Evolutionary conservation across 371 early-diverging fungal genomes (phyloP).

Genomic region (Massospora cicadina): DNA sequence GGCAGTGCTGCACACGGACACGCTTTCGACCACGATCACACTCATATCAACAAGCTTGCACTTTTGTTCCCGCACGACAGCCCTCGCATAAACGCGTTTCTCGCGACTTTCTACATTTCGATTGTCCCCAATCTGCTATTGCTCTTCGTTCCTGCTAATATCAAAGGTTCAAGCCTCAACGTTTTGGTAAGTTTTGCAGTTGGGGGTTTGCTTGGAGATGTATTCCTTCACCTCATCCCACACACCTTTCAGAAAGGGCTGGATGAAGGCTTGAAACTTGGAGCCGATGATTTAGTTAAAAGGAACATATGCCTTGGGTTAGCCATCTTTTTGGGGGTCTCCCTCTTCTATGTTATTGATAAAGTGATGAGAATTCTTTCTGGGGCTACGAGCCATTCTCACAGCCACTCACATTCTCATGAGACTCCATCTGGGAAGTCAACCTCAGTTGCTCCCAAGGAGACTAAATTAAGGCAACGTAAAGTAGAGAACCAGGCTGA

Average conservation of each 20-base stretch:
- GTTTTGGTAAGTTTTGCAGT: constrained; percentile 68
- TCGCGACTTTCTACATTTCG: constrained; percentile 69
- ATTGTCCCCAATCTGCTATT: constrained; percentile 62
- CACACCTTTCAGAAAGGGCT: constrained; percentile 48
- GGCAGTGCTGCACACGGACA: too few relatives aligned
- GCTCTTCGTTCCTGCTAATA: constrained; percentile 63
- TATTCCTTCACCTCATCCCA: constrained; percentile 65
- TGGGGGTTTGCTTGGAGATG: constrained; percentile 70
- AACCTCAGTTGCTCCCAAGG: not conserved
- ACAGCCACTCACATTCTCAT: constrained; percentile 35
- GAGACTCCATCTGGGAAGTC: constrained; percentile 14
- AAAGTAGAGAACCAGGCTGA: not conserved
- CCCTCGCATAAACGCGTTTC: constrained; percentile 44
- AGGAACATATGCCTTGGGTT: constrained; percentile 50
- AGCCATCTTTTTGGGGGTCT: constrained; percentile 54
- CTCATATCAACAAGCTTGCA: not conserved
- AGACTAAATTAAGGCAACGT: constrained; percentile 14
- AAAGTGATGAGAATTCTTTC: constrained; percentile 65
- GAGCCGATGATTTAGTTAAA: constrained; percentile 22
- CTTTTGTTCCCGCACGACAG: constrained; percentile 32
- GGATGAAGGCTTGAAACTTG: constrained; percentile 16
- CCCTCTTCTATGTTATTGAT: constrained; percentile 57
- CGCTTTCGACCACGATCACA: not conserved
- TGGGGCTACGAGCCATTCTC: constrained; percentile 34
- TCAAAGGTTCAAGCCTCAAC: constrained; percentile 45